Conservation (phyloP, 1,139 yeast species). For the Geotrichum australiense region DNA sequence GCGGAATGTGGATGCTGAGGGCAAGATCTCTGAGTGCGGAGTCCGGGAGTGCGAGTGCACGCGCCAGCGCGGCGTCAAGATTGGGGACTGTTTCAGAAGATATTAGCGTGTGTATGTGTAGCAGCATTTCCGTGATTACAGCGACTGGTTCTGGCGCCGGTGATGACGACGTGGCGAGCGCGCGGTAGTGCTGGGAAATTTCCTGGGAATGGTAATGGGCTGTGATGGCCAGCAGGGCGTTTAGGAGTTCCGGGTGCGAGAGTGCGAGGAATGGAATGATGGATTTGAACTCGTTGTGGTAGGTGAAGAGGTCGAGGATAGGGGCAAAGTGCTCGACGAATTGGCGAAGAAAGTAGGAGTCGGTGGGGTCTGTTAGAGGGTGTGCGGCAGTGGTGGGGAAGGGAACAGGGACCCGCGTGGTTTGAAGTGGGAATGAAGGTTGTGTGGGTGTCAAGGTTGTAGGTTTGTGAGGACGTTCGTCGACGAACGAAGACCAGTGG, state of each 20-base stretch:
- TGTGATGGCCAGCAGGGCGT: slow-evolving; percentile 11
- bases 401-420: neutral
- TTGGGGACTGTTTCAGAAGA: neutral
- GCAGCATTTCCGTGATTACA: neutral
- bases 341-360: slow-evolving; percentile 14
- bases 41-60: too few relatives aligned
- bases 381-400: neutral
- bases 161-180: too few relatives aligned
- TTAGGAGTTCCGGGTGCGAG: slow-evolving; percentile 11
- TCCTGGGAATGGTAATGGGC: neutral
- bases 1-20: slow-evolving; percentile 5
- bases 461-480: too few relatives aligned
- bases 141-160: neutral
- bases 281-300: slow-evolving; percentile 13
- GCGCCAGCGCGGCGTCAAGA: neutral
- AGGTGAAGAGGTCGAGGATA: slow-evolving; percentile 14
- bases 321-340: slow-evolving; percentile 16
- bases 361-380: slow-evolving; percentile 10
- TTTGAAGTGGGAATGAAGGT: neutral
- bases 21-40: too few relatives aligned
- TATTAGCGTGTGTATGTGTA: neutral
- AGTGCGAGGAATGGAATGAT: slow-evolving; percentile 16
- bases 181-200: neutral
- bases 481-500: neutral
- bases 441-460: too few relatives aligned